Base-by-base conservation (phyloP, 257 asterid genomes). In the Nicotiana knightiana region DNA sequence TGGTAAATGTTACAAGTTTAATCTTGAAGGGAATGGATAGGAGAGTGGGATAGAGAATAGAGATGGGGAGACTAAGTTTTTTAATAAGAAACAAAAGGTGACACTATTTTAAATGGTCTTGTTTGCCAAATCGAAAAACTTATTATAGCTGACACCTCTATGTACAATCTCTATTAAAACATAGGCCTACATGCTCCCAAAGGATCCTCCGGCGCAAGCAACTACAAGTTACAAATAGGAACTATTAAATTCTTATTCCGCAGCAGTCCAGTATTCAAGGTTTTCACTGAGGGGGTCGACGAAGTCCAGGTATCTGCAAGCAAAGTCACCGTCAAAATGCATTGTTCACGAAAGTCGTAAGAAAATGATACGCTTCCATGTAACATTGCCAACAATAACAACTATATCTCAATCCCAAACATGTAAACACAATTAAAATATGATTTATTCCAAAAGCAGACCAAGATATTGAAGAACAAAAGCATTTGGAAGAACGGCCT, bases 281-380 rank as follows among this genome's bases (percentile, higher is more conserved):
- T 30, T 83, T 79, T 43, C 84, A 53, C 57, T 48, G 67, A 7
- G 73, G 48, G 26, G 81, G 54, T 26, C 70, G 26, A 58, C 35
- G 73, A 35, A 80, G n/a, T 51, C 86, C 84, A 33, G 86, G 86
- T 35, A 84, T 84, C 86, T 84, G 86, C 86, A 62, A 58, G 58
- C 70, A 77, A 37, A 59, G 28, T 79, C 18, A 63, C 24, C 82
- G 30, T n/a, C 15, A 11, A 57, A 33, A 35, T 13, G 33, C 35
- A 63, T 78, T 21, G 48, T 58, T 58, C 24, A 37, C 13, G 5
- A 3, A 61, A 21, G 24, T 59, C 24, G 16, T 57, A 78, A 46
- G 21, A n/a, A 78, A 9, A 62, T 8, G 15, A 32, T 32, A 63
- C 3, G 39, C 59, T 71, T 46, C 6, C 37, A 43, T 21, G 59